Evolutionary conservation across 257 asterid genomes (phyloP).

Genomic region (Agastache rugosa): DNA sequence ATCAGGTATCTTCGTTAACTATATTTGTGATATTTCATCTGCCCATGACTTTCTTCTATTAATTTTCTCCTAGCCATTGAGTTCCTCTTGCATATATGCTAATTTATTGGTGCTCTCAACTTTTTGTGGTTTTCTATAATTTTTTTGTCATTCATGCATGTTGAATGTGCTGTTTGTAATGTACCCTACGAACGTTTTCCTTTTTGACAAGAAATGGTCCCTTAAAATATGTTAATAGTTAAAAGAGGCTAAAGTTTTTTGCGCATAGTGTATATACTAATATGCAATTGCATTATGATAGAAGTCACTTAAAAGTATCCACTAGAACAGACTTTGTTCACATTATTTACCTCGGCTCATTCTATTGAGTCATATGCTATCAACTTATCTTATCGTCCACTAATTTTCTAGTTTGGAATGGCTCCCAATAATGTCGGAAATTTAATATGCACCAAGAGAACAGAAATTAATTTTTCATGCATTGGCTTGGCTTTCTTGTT

Average conservation of each 20-base stretch:
- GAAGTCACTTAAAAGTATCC: not conserved
- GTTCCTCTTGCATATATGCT: constrained; percentile 4
- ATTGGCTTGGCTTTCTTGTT: constrained; percentile 12
- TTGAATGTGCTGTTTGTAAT: constrained; percentile 14
- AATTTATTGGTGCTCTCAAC: constrained; percentile 12
- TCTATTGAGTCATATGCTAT: not conserved
- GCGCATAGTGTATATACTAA: not conserved
- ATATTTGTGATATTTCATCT: constrained; percentile 26
- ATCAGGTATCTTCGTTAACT: constrained; percentile 67
- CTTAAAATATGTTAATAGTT: constrained; percentile 9
- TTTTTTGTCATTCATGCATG: not conserved
- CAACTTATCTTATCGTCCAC: not conserved
- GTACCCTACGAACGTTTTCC: constrained; percentile 1
- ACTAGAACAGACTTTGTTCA: not conserved
- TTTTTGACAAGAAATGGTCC: constrained; percentile 16
- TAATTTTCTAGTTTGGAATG: not conserved
- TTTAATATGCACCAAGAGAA: constrained; percentile 21
- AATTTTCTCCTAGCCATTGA: constrained; percentile 11
- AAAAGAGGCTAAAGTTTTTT: not conserved
- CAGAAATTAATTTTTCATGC: not conserved
- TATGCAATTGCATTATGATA: not conserved
- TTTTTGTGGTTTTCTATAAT: constrained; percentile 13
- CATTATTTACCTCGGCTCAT: not conserved
- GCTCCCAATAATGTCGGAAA: not conserved
- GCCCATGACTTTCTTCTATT: constrained; percentile 28